A percentile compares a stretch with the other conserved stretches of the same genome.
phyloP scores from a whole-genome alignment of 2,329 filamentous ascomycete species.

The Aspergillus fumigatiaffinis region DNA sequence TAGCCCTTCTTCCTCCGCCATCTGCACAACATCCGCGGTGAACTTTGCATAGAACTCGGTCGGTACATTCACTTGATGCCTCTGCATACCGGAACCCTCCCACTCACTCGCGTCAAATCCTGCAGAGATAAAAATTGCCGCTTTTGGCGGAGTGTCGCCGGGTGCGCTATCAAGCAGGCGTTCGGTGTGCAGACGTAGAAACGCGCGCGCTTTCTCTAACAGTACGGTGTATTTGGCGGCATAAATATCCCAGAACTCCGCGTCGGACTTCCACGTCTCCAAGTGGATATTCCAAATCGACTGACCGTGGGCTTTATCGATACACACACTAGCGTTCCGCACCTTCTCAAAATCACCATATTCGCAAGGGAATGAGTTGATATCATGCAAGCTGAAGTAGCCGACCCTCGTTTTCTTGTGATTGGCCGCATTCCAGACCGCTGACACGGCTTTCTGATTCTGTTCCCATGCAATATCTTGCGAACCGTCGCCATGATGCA shows the following conservation, averaged over 20 bases:
- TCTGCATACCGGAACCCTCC: conserved; percentile 89
- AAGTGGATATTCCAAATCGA: conserved; percentile 96
- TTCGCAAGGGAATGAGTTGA: conserved; percentile 97
- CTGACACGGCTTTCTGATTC: conserved; percentile 64
- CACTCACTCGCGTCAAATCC: conserved; percentile 97
- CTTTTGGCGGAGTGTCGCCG: conserved; percentile 64
- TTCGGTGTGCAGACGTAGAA: conserved; percentile 69
- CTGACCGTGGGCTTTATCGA: conserved; percentile 91
- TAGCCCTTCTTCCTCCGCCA: conserved; percentile 75
- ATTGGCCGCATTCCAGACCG: conserved; percentile 65
- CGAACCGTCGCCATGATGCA: conserved; percentile 93
- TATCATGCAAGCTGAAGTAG: conserved; percentile 96
- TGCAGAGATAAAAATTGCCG: conserved; percentile 89
- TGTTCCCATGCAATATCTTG: conserved; percentile 91
- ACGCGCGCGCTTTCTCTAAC: conserved; percentile 74
- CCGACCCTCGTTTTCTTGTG: conserved; percentile 86
- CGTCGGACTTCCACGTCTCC: conserved; percentile 74
- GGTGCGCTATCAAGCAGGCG: conserved; percentile 53
- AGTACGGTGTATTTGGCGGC: conserved; percentile 71
- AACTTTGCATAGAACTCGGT: conserved; percentile 95
- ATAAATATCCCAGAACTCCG: conserved; percentile 88
- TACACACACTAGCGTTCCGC: conserved; percentile 86
- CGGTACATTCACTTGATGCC: conserved; percentile 91
- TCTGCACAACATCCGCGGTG: conserved; percentile 74
- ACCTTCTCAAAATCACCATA: conserved; percentile 90